Base-by-base conservation (phyloP, 2,329 filamentous ascomycete genomes). In the Calonectria montana region DNA sequence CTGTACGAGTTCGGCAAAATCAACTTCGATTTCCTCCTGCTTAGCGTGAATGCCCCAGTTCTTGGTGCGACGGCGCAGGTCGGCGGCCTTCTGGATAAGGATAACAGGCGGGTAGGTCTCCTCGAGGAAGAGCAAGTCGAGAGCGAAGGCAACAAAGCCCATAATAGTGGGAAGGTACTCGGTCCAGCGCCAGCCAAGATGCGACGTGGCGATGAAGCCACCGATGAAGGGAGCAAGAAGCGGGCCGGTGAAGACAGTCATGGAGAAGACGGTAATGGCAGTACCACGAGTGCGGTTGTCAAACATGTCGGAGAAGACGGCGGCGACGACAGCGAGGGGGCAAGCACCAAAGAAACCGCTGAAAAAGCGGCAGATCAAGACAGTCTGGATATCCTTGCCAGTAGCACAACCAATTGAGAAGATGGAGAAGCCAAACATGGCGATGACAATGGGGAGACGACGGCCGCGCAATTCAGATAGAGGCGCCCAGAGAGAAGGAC, bases 331-430 rank as follows among this genome's bases (percentile, higher is more conserved):
- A 75, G 94, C 89, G 48, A 94, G 83, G 2, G 92, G 90, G 71
- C 90, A 92, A 64, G 92, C 92, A 31, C 92, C 93, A 74, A 93
- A 93, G 80, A 94, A 93, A 61, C 94, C 94, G 71, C 86, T 85
- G 77, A 95, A 94, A 84, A 96, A 94, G 16, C 94, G 91, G 78
- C 91, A 91, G 69, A 95, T 88, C 27, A 94, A 85, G 23, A 96
- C 85, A 0, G 92, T 91, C 78, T 92, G 91, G 55, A 95, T 87
- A 72, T 92, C 92, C 77, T 94, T 91, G 71, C 88, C 88, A 4
- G 90, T 90, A 9, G 91, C 93, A 59, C 90, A 87, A 6, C 88
- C 91, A 69, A 94, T 87, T 59, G 90, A 91, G 81, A 93, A 91
- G 74, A 94, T 82, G 70, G 91, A 92, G 80, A 95, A 94, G 43